Conservation (phyloP, 306 rosid species). For the Casuarina equisetifolia region DNA sequence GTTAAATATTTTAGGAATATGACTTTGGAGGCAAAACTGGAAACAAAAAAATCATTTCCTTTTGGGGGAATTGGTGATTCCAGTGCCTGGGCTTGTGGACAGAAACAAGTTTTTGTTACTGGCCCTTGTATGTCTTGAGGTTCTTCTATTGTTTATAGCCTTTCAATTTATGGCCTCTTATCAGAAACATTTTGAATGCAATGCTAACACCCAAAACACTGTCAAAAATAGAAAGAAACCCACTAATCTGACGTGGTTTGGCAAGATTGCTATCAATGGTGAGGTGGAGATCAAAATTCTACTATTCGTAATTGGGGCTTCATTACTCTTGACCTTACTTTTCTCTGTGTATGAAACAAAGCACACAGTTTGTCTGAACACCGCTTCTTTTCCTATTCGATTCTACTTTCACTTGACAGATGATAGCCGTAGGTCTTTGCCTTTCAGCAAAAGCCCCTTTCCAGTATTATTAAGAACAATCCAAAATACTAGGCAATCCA, state of each 20-base stretch:
- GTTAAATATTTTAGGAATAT: background rate
- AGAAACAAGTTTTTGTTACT: background rate
- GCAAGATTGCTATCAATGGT: background rate
- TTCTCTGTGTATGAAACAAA: background rate
- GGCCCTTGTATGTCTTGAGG: background rate
- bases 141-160: background rate
- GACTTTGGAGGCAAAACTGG: background rate
- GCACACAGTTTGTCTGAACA: background rate
- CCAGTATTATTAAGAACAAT: background rate
- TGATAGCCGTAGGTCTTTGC: background rate
- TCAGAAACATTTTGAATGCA: background rate
- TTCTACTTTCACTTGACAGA: background rate
- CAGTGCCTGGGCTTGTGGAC: background rate
- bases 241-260: background rate
- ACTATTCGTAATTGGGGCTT: background rate
- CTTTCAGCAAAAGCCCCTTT: background rate
- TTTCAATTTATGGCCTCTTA: background rate
- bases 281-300: background rate
- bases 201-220: background rate
- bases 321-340: background rate
- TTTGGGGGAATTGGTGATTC: background rate
- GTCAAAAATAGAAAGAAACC: background rate
- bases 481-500: background rate
- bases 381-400: background rate
- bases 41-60: background rate